Evolutionary conservation across 176 grass and related monocot species (phyloP), one percentile per base, ranked within the genome.

Genomic region (Aegilops bicornis): DNA sequence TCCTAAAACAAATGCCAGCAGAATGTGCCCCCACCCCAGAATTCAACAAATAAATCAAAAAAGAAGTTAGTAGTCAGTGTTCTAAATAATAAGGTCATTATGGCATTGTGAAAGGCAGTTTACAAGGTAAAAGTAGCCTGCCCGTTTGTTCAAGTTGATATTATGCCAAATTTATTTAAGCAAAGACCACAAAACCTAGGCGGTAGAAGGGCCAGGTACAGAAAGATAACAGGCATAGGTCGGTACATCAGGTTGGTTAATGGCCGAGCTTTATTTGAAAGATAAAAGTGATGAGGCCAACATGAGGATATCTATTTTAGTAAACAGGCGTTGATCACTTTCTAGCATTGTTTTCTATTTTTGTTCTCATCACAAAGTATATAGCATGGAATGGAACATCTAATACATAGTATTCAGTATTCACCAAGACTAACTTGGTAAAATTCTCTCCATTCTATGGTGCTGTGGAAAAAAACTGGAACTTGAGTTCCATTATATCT

Each of bases 61-160:
- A 56, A 69, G 69, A 84, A 61, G 54, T 69, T 85, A 4, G 82
- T 20, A 76, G 15, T 27, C 12, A 4, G 19, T 81, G 79, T 50
- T 81, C 63, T 68, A 67, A 81, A 81, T 48, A 48, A 75, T 39
- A 71, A 40, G 79, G 17, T 6, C 24, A 22, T 11, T 81, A 20
- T 32, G 63, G 15, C 40, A 65, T 68, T 50, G 33, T 68, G 43
- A 50, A 80, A 68, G 79, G 17, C 62, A 45, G 40, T 33, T 68
- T 67, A n/a, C 39, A 81, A 68, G 15, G 61, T 65, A 47, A 31
- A 66, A 2, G 14, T 47, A 66, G 37, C 23, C 39, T 81, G 7
- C 29, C 64, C 17, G 8, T 45, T 50, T 30, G 64, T 23, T 76
- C 24, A 76, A 76, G 24, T 30, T 50, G 27, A 80, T 10, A 65